Base-by-base conservation (phyloP, 164 flowering plant genomes). In the Macadamia tetraphylla region DNA sequence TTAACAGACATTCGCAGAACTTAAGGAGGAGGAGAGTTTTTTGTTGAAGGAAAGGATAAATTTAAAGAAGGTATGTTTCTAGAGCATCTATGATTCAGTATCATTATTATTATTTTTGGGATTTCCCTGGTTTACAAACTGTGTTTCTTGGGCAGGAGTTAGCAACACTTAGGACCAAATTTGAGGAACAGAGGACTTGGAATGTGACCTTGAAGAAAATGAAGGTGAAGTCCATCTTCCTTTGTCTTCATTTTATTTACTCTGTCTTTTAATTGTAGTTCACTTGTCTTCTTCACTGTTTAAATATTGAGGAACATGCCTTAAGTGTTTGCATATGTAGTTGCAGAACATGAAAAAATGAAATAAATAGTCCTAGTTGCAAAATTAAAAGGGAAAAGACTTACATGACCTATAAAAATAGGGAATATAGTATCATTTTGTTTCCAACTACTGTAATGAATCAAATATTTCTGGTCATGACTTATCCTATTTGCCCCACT, bases 201-300 rank as follows among this genome's bases (percentile, higher is more conserved):
- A 87, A 85, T 46, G 79, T 76, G 70, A 80, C 64, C 56, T 74
- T 85, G 78, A 87, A 87, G 75, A 82, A 79, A 73, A 70, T 80
- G 63, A 87, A 87, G 89, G 91, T 85, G 67, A 70, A 12, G 7
- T 14, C 29, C 2, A 12, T 48, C 15, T 51, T 42, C 59, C 32
- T 53, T 60, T 61, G 23, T 35, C 67, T 52, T 32, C 35, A 11
- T 6, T 15, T 35, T 49, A 23, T 23, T 23, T 23, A 23, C 23
- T 23, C 23, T 23, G 23, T 23, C 23, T 23, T 23, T 23, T 23
- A 23, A 23, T 23, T 23, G 0, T 23, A 23, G 0, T 23, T 23
- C 23, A 31, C 46, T 12, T 35, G 40, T 35, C 11, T 52, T 51
- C 55, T 51, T 51, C 15, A 43, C 6, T 43, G 48, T 43, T 43